Conservation (phyloP, 1,139 yeast species). For the Debaryomycetaceae sp. region DNA sequence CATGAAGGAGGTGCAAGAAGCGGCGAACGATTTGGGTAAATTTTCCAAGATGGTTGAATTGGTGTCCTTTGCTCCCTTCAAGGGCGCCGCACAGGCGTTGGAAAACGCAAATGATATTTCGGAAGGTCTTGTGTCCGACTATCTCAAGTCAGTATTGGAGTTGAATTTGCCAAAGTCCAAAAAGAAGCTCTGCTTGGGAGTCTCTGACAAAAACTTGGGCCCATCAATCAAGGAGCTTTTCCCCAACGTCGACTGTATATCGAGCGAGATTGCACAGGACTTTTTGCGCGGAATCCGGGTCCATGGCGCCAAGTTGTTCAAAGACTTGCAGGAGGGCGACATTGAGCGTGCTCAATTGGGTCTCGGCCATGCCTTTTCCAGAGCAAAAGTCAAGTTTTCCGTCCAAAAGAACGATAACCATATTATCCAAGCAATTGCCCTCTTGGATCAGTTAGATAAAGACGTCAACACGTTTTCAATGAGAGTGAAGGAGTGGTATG, state of each 20-base stretch:
- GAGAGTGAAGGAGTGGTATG: constrained; percentile 99
- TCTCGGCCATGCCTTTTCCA: constrained; percentile 96
- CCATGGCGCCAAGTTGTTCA: constrained; percentile 80
- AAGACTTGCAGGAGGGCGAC: constrained; percentile 91
- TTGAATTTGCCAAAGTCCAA: constrained; percentile 83
- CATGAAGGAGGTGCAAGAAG: constrained; percentile 88
- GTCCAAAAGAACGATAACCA: constrained; percentile 98
- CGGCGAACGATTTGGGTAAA: constrained; percentile 74
- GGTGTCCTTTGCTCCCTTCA: constrained; percentile 95
- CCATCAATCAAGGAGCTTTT: constrained; percentile 89
- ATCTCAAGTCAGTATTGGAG: constrained; percentile 80
- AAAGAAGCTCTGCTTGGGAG: constrained; percentile 63
- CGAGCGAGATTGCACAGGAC: constrained; percentile 90
- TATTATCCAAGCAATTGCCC: constrained; percentile 96
- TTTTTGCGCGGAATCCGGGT: constrained; percentile 89
- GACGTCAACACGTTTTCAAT: constrained; percentile 95
- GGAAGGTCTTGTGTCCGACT: constrained; percentile 92
- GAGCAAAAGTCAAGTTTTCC: constrained; percentile 97
- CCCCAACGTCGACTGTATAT: constrained; percentile 81
- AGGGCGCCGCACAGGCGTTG: constrained; percentile 97
- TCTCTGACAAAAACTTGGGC: constrained; percentile 91
- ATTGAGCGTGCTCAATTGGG: constrained; percentile 97
- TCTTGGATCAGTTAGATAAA: constrained; percentile 92
- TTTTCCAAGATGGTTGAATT: constrained; percentile 90
- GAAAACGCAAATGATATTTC: constrained; percentile 97